These are phyloP conservation scores for Monosporascus sp. DNA, from an alignment of 2,329 filamentous ascomycete species.

Conservation along the genomic window DNA sequence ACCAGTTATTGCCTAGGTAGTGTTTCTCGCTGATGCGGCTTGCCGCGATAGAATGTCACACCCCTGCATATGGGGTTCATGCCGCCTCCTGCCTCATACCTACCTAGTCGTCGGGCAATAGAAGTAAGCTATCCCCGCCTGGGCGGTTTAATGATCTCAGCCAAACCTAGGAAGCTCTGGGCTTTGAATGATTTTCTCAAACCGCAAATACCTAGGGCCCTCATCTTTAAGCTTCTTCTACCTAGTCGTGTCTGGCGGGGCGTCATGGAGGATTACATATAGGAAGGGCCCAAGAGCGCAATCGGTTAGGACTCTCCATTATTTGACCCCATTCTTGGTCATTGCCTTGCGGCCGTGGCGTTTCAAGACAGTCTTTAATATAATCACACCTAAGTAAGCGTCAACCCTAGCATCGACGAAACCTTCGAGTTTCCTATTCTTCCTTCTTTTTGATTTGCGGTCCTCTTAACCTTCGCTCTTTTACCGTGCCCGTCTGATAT, in stretches of 20 bases:
- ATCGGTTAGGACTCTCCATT: neutral
- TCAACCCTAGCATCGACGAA: too few species aligned
- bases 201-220: neutral
- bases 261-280: neutral
- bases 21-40: neutral
- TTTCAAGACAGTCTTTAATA: neutral
- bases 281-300: neutral
- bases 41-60: neutral
- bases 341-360: neutral
- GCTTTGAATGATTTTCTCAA: neutral
- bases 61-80: neutral
- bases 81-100: too few species aligned
- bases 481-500: neutral
- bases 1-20: neutral
- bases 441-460: neutral
- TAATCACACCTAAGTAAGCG: too few species aligned
- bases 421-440: neutral
- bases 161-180: neutral
- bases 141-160: neutral
- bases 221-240: neutral
- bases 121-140: neutral
- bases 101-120: neutral
- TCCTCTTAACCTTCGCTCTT: neutral
- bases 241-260: neutral
- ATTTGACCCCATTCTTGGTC: neutral